phyloP scores from a whole-genome alignment of 352 stramenopile genomes.

The Phytophthora meadii region DNA sequence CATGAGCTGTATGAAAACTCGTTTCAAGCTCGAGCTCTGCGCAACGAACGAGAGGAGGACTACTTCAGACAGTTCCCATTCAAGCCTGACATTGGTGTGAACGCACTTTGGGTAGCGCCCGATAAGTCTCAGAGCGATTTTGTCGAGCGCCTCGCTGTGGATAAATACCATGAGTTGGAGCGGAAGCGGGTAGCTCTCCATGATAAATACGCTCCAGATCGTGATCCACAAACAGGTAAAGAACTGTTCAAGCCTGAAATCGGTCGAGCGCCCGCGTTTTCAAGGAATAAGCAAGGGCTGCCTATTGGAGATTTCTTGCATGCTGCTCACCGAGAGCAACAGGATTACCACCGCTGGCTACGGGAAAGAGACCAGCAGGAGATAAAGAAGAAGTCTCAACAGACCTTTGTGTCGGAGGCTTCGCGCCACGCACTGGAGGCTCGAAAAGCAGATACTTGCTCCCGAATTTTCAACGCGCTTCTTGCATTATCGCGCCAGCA shows the following conservation, averaged over 20 bases:
- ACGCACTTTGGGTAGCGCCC: slow-evolving; percentile 59
- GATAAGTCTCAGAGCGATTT: slow-evolving; percentile 55
- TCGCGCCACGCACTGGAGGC: slow-evolving; percentile 61
- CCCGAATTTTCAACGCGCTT: slow-evolving; percentile 58
- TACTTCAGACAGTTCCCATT: slow-evolving; percentile 76
- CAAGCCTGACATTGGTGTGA: slow-evolving; percentile 83
- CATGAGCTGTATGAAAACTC: slow-evolving; percentile 78
- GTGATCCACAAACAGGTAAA: slow-evolving; percentile 66
- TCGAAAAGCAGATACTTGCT: slow-evolving; percentile 69
- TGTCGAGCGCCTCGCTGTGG: slow-evolving; percentile 73
- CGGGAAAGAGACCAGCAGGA: slow-evolving; percentile 52
- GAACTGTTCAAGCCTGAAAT: slow-evolving; percentile 76
- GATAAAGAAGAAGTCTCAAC: slow-evolving; percentile 50
- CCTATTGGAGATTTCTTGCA: slow-evolving; percentile 84
- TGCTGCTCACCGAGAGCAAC: slow-evolving; percentile 66
- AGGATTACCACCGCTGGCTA: slow-evolving; percentile 60
- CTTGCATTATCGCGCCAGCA: slow-evolving; percentile 23
- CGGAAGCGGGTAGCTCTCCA: slow-evolving; percentile 59
- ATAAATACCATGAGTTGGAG: slow-evolving; percentile 73
- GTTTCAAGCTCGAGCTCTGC: slow-evolving; percentile 50
- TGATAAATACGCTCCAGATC: slow-evolving; percentile 69
- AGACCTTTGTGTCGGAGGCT: slow-evolving; percentile 65
- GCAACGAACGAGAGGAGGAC: slow-evolving; percentile 56
- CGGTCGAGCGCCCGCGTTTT: slow-evolving; percentile 67
- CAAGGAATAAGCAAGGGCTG: slow-evolving; percentile 70